Base-by-base conservation (phyloP, 2,329 filamentous ascomycete genomes). In the Penicillium sp. region DNA sequence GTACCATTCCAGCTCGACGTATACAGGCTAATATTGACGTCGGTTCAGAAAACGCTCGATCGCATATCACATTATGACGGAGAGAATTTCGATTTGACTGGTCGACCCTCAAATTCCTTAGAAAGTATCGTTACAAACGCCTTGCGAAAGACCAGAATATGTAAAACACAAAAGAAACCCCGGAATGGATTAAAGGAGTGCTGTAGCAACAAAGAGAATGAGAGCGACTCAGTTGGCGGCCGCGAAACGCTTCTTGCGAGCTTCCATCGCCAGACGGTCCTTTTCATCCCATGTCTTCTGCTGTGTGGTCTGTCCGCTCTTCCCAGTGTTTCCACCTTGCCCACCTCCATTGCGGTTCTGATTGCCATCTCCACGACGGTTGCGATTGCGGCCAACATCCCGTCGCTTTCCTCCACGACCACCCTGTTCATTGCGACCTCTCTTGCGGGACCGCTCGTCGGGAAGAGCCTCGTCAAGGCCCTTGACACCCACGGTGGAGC, bases 221-320 rank as follows among this genome's bases (percentile, higher is more conserved):
- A 14, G 7, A 35, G 7, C 22, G 28, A 57, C 37, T 66, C 61
- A 76, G 31, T 70, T 70, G 25, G 71, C 69, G 39, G 73, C 63
- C 45, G 71, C 73, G 65, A 82, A 82, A 54, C 78, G 75, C 71
- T 79, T 78, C 73, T 79, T 82, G 66, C 80, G 75, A 56, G 78
- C 79, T 60, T 82, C 80, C 64, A 80, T 70, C 5, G 78, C 79
- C 54, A 67, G 57, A 53, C 63, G 63, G 66, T 82, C 80, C 63
- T 78, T 76, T 39, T 81, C 78, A 57, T 72, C 78, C 61, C 67
- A 71, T 31, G 31, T 55, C 38, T 59, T 66, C 51, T 62, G 41
- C 54, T 61, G 54, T 49, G 56, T 39, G n/a, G 25, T 49, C 31
- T 39, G 47, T 35, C 47, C 62, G 47, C 48, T 57, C 38, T 66